Evolutionary conservation across 2,329 filamentous ascomycete genomes (phyloP), one percentile per base, ranked within the genome.

Genomic region (Colletotrichum siamense): DNA sequence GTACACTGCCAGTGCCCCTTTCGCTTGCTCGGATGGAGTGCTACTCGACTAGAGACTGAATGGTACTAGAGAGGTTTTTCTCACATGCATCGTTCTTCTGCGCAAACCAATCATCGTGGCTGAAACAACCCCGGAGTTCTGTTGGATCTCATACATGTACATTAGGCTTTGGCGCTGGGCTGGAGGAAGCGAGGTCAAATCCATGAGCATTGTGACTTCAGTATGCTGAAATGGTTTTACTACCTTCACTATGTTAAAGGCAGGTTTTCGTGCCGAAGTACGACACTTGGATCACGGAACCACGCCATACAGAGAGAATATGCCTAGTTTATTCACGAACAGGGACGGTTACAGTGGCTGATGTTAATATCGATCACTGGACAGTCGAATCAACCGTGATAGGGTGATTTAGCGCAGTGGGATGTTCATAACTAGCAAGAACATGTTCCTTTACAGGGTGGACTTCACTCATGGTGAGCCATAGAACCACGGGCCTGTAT

Each of bases 391-490:
- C 18, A 49, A n/a, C 18, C 18, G 3, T n/a, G 18, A 49, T n/a
- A n/a, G 39, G 39, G 39, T 4, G 5, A 49, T 1, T 4, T 4
- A 49, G 18, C 1, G 9, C 18, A 4, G 39, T 49, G 39, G 10
- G 6, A 52, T 52, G n/a, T 22, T 52, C 10, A 6, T 22, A 12
- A 49, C 18, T n/a, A n/a, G 18, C 18, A 4, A n/a, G 8, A 12
- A 6, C 18, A 6, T n/a, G 8, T 49, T 6, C n/a, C 9, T 22
- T 3, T 22, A 8, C 0, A 49, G 12, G n/a, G 4, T 49, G 44
- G 0, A 13, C 0, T 49, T n/a, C 18, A 49, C n/a, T 22, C 10
- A 22, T 4, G 6, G n/a, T 22, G 3, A n/a, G 44, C 6, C 10
- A 49, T 13, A 49, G 10, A 49, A 49, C 10, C 18, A 3, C 18